Evolutionary conservation across 1,284 basidiomycete genomes (phyloP).

Genomic region (Leccinum pachyderme): DNA sequence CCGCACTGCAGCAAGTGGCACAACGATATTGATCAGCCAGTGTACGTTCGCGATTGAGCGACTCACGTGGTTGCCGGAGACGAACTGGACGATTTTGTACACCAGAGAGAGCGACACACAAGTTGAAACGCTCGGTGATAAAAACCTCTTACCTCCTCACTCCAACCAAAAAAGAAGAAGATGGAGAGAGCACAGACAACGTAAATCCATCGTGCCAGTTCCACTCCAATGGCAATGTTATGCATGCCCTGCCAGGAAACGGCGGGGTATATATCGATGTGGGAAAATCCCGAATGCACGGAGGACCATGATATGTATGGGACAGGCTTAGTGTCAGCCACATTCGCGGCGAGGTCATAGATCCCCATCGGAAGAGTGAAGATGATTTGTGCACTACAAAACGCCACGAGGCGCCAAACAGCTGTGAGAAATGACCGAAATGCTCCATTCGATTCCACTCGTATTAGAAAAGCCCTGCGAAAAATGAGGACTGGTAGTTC

Average conservation of each 20-base stretch:
- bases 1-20: background rate
- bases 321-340: background rate
- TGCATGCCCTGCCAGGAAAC: slow-evolving; percentile 17
- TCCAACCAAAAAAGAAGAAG: slow-evolving; percentile 45
- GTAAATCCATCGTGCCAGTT: slow-evolving; percentile 32
- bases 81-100: background rate
- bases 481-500: slow-evolving; percentile 12
- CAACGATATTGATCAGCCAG: background rate
- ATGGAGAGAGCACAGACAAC: slow-evolving; percentile 37
- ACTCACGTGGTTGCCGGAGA: slow-evolving; percentile 3
- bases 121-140: slow-evolving; percentile 27
- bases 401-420: slow-evolving; percentile 55
- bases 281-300: slow-evolving; percentile 38
- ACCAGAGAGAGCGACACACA: slow-evolving; percentile 7
- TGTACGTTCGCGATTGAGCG: background rate
- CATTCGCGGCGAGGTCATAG: slow-evolving; percentile 41
- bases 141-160: slow-evolving; percentile 36
- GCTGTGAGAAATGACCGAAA: slow-evolving; percentile 19
- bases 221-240: slow-evolving; percentile 2
- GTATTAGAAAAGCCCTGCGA: slow-evolving; percentile 11
- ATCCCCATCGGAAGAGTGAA: slow-evolving; percentile 47
- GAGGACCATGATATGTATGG: slow-evolving; percentile 39
- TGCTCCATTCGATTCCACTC: background rate
- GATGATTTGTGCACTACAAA: slow-evolving; percentile 48
- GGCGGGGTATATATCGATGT: slow-evolving; percentile 26